These are phyloP conservation scores for Cladosporium cucumerinum DNA, from an alignment of 2,329 filamentous ascomycete genomes.

Conservation along the genomic window DNA sequence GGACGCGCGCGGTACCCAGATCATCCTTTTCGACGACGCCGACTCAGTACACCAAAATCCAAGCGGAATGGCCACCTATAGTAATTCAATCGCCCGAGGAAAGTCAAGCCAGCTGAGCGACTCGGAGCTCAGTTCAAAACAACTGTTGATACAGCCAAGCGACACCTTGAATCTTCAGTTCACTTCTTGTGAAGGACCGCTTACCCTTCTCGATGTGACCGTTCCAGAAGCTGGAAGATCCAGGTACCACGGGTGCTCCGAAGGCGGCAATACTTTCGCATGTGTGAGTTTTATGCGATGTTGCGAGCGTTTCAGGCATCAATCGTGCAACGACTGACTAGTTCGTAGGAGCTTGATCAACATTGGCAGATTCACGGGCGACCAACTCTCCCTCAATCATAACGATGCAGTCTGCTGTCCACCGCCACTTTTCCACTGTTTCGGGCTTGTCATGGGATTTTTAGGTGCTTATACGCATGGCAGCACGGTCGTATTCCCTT, in stretches of 20 bases:
- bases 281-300: not conserved
- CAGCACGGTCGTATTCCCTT: slow-evolving; percentile 71
- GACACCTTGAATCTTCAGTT: not conserved
- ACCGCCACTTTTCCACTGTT: slow-evolving; percentile 81
- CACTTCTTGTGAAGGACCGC: not conserved
- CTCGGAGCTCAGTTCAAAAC: not conserved
- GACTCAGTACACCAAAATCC: not conserved
- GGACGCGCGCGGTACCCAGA: not conserved
- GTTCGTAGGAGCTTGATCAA: slow-evolving; percentile 29
- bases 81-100: not conserved
- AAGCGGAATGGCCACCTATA: not conserved
- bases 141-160: not conserved
- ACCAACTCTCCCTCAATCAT: slow-evolving; percentile 66
- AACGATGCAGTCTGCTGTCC: slow-evolving; percentile 74
- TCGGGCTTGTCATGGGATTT: slow-evolving; percentile 73
- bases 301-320: not conserved
- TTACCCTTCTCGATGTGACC: not conserved
- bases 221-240: not conserved
- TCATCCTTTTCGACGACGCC: not conserved
- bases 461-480: slow-evolving; percentile 71
- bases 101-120: not conserved
- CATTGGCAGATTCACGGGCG: slow-evolving; percentile 46
- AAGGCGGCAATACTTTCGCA: not conserved
- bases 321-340: not conserved
- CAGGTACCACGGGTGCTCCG: not conserved